Evolutionary conservation across 2,329 filamentous ascomycete genomes (phyloP).

Genomic region (Claviceps sp.): DNA sequence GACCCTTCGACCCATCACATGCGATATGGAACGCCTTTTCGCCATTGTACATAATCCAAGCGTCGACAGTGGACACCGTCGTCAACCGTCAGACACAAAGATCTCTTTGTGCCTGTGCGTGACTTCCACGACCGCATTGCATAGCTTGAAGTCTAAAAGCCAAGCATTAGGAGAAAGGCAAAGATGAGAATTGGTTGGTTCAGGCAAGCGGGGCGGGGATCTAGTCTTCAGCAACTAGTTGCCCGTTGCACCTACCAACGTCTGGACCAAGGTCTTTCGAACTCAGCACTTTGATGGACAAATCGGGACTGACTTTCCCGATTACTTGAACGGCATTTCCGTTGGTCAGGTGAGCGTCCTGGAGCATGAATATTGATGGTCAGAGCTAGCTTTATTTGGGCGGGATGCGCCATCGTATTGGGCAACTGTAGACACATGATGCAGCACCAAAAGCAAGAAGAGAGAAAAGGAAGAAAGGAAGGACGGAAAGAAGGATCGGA

Average conservation of each 20-base stretch:
- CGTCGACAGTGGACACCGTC: background rate
- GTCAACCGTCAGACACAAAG: slow-evolving; percentile 47
- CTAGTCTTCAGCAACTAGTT: background rate
- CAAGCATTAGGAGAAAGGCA: background rate
- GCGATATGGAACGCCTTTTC: background rate
- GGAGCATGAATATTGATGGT: background rate
- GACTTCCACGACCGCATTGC: slow-evolving; percentile 68
- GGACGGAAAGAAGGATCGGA: background rate
- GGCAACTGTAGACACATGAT: background rate
- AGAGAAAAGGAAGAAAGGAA: background rate
- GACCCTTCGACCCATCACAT: background rate
- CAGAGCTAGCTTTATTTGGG: background rate
- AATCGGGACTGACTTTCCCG: slow-evolving; percentile 64
- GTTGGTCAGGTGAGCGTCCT: slow-evolving; percentile 59
- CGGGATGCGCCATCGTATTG: background rate
- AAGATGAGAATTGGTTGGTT: background rate
- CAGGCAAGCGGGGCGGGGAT: background rate
- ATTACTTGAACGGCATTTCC: slow-evolving; percentile 65
- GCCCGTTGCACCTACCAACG: slow-evolving; percentile 49
- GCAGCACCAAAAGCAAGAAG: background rate
- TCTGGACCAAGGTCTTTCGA: slow-evolving; percentile 54
- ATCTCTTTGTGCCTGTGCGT: slow-evolving; percentile 72
- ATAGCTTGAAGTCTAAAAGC: slow-evolving; percentile 56
- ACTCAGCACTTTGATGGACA: slow-evolving; percentile 56
- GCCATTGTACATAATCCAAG: background rate